phyloP scores from a whole-genome alignment of 1,284 basidiomycete species.

The Tausonia pullulans region DNA sequence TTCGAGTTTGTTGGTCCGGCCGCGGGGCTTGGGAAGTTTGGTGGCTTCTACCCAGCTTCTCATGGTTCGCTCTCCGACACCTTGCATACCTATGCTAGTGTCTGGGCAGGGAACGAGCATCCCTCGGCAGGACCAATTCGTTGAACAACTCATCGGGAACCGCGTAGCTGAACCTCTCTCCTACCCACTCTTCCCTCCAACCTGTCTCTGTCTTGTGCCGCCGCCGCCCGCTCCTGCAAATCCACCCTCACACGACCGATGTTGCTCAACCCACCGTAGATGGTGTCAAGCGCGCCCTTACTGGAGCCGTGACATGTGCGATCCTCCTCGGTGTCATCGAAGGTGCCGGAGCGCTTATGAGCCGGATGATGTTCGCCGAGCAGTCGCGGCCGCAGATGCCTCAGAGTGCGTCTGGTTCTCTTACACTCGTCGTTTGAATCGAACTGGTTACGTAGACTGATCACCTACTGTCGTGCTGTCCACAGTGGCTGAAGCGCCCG shows the following conservation, averaged over 20 bases:
- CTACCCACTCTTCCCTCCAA: background rate
- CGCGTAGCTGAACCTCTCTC: background rate
- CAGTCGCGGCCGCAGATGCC: slow-evolving; percentile 16
- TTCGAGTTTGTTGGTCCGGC: background rate
- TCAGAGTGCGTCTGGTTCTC: slow-evolving; percentile 2
- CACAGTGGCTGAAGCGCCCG: slow-evolving; percentile 13
- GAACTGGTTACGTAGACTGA: background rate
- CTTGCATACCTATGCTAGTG: too few relatives aligned
- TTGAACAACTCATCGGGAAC: too few relatives aligned
- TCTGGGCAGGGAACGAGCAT: too few relatives aligned
- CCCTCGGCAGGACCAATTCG: too few relatives aligned
- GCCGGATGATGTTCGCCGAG: slow-evolving; percentile 49
- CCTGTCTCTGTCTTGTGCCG: background rate
- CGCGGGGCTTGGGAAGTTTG: background rate
- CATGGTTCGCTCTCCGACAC: too few relatives aligned
- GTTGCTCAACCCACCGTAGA: slow-evolving; percentile 40
- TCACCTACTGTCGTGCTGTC: background rate
- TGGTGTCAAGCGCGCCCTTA: slow-evolving; percentile 80
- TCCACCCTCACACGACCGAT: background rate
- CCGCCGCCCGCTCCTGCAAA: background rate
- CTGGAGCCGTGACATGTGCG: slow-evolving; percentile 88
- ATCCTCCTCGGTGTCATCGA: slow-evolving; percentile 94
- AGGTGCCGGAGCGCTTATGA: slow-evolving; percentile 80
- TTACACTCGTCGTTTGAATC: background rate
- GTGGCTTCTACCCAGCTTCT: too few relatives aligned